Evolutionary conservation across 768 basidiomycete species (phyloP).

Genomic region (Gautieria morchelliformis): DNA sequence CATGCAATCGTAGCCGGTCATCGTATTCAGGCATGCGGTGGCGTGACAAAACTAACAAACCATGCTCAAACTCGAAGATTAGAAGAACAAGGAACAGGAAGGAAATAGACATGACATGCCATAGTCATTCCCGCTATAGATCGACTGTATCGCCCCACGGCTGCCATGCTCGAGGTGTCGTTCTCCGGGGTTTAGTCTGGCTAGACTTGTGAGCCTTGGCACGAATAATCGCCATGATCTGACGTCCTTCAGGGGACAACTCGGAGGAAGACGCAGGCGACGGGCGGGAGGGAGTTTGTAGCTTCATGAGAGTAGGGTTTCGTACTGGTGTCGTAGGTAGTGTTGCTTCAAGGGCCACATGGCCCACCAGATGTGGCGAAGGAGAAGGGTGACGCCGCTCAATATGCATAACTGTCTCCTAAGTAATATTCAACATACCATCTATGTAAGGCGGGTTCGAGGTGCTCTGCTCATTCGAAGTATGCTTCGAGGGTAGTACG

Average conservation of each 20-base stretch:
- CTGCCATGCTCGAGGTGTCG: conserved; percentile 4
- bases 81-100: too few relatives aligned
- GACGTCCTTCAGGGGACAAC: conserved; percentile 55
- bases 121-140: not conserved
- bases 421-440: not conserved
- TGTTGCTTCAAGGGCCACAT: not conserved
- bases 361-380: too few relatives aligned
- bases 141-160: not conserved
- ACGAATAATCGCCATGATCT: conserved; percentile 45
- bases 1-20: too few relatives aligned
- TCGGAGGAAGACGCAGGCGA: conserved; percentile 69
- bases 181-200: not conserved
- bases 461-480: not conserved
- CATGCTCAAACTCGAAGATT: too few relatives aligned
- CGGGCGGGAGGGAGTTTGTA: conserved; percentile 19
- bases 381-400: too few relatives aligned
- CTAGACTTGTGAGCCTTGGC: not conserved
- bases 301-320: not conserved
- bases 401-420: too few relatives aligned
- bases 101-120: too few relatives aligned
- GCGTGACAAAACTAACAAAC: too few relatives aligned
- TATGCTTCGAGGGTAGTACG: not conserved
- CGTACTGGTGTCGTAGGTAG: not conserved
- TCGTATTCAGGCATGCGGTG: too few relatives aligned
- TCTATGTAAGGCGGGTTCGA: not conserved